Base-by-base conservation (phyloP, 495 filamentous ascomycete species). In the Penicillium soppii region DNA sequence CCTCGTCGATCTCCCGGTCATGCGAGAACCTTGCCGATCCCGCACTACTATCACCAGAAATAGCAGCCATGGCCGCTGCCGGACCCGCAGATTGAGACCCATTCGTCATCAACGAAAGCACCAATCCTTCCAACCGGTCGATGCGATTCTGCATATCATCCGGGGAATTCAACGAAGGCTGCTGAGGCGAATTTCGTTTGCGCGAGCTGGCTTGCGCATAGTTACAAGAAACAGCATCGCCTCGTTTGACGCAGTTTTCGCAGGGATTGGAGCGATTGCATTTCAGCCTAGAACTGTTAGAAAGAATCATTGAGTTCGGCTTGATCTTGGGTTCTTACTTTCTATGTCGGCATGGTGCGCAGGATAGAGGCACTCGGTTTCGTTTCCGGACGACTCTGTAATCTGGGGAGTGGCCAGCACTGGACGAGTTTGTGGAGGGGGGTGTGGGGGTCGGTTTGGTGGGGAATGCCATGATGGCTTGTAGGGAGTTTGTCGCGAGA, bases 141-240 rank as follows among this genome's bases (percentile, higher is more conserved):
- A 99, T 99, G 65, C 94, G 88, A 62, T 92, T 95, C 72, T 99
- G 94, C 94, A 99, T 99, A 68, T 97, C 94, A 79, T 96, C 92
- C 22, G 94, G 83, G 12, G 87, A 77, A 45, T 80, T 73, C 57
- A 76, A 72, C 62, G 82, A 73, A 55, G 72, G 68, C 47, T 77
- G 71, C 50, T 82, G 81, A 64, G 81, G 69, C 47, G 80, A 70
- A 61, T 85, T 84, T 79, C 89, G 95, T 66, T 88, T 90, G 56
- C 92, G 86, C 37, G 75, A 80, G 35, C 81, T 80, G 17, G 87
- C 82, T 52, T 90, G 81, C 26, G 94, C 94, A 77, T 97, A 99
- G 51, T 87, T 88, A 71, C 94, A 99, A 30, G 89, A 89, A 43
- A 79, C 67, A 8, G 89, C 82, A 68, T 96, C 92, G 23, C 85